Percentiles rank a stretch among this genome's conserved stretches.
Conservation (phyloP, 2,329 filamentous ascomycete genomes). For the Coniochaeta pulveracea region DNA sequence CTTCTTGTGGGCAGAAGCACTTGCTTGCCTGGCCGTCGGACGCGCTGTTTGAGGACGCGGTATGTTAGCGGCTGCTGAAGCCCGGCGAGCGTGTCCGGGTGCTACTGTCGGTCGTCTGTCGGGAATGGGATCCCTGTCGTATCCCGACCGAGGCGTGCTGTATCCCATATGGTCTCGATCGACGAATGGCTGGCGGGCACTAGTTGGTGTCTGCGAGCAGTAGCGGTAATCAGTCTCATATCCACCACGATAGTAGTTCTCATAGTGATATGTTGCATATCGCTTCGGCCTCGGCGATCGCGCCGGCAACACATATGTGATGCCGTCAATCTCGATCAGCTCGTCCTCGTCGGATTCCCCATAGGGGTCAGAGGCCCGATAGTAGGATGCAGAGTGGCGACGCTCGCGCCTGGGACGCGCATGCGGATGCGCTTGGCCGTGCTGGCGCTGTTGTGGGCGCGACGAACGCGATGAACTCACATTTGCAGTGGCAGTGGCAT, state of each 20-base stretch:
- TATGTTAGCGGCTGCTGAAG: constrained; percentile 36
- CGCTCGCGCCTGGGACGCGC: constrained; percentile 37
- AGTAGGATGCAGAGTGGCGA: constrained; percentile 45
- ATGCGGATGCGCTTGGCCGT: constrained; percentile 33
- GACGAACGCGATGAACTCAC: constrained; percentile 43
- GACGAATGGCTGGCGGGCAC: constrained; percentile 22
- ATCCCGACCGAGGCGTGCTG: constrained; percentile 30
- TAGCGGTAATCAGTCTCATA: constrained; percentile 48
- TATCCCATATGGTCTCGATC: constrained; percentile 26
- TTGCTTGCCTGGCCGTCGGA: constrained; percentile 30
- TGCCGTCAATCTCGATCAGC: constrained; percentile 40
- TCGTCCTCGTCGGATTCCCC: constrained; percentile 57
- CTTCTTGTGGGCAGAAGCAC: constrained; percentile 27
- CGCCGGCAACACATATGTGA: constrained; percentile 41
- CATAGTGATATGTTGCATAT: constrained; percentile 25
- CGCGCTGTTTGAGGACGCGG: constrained; percentile 41
- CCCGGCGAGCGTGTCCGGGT: constrained; percentile 29
- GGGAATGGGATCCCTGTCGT: constrained; percentile 17
- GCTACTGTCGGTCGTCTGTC: constrained; percentile 29
- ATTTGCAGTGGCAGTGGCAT: constrained; percentile 55
- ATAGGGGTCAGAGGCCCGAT: constrained; percentile 45
- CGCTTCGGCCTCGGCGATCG: constrained; percentile 33
- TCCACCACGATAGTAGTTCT: constrained; percentile 35
- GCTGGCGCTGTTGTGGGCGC: constrained; percentile 24
- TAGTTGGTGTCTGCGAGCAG: constrained; percentile 32